Percentiles rank a stretch among this genome's conserved stretches.
These are phyloP conservation scores for Debaryomyces fabryi DNA, from an alignment of 1,139 yeast species.

Conservation along the genomic window DNA sequence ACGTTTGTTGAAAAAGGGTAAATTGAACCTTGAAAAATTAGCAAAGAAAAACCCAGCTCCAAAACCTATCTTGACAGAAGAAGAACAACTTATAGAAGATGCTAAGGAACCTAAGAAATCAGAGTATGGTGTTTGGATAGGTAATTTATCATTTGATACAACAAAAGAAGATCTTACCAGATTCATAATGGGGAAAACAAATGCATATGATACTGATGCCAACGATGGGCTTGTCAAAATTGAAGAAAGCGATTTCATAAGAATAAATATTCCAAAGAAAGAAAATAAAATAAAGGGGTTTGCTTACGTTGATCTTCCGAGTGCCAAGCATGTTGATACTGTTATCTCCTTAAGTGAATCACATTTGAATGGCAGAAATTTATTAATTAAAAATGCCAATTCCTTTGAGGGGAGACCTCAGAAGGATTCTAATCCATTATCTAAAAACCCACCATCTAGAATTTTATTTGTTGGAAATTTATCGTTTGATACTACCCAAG, in stretches of 20 bases:
- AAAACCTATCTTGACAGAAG: slow-evolving; percentile 35
- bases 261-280: slow-evolving; percentile 69
- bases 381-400: slow-evolving; percentile 78
- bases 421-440: slow-evolving; percentile 42
- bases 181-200: slow-evolving; percentile 65
- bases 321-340: slow-evolving; percentile 60
- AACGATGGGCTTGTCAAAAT: slow-evolving; percentile 41
- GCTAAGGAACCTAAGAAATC: slow-evolving; percentile 43
- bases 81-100: slow-evolving; percentile 27
- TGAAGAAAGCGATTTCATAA: slow-evolving; percentile 51
- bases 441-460: slow-evolving; percentile 84
- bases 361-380: slow-evolving; percentile 77
- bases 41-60: slow-evolving; percentile 53
- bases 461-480: slow-evolving; percentile 91
- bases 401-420: slow-evolving; percentile 90
- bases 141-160: slow-evolving; percentile 87
- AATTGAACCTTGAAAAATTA: slow-evolving; percentile 60
- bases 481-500: slow-evolving; percentile 90
- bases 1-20: slow-evolving; percentile 82
- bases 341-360: slow-evolving; percentile 73
- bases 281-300: slow-evolving; percentile 76
- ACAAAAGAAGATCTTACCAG: slow-evolving; percentile 70
- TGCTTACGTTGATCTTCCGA: slow-evolving; percentile 85
- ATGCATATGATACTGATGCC: slow-evolving; percentile 23
- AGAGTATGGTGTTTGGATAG: slow-evolving; percentile 87